Evolutionary conservation across 768 basidiomycete species (phyloP).

Genomic region (Tubosaeta brunneosetosa): DNA sequence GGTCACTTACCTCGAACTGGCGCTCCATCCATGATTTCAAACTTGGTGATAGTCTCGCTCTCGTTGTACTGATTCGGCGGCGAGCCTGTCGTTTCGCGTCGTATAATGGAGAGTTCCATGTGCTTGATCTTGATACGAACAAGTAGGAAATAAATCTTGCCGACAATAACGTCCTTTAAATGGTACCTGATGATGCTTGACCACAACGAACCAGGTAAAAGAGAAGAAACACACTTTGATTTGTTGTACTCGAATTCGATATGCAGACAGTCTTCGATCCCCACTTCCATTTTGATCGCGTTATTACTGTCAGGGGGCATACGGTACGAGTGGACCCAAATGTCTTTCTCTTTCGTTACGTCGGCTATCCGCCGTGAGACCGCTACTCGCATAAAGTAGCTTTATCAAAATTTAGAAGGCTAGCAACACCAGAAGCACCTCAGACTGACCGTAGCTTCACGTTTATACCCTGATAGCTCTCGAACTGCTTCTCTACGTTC

Average conservation of each 20-base stretch:
- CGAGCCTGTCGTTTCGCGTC: conserved; percentile 93
- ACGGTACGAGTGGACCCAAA: conserved; percentile 98
- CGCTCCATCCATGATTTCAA: conserved; percentile 98
- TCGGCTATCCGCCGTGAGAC: conserved; percentile 92
- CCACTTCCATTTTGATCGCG: conserved; percentile 99
- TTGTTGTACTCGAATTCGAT: conserved; percentile 99
- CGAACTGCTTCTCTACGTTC: conserved; percentile 99
- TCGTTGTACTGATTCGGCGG: conserved; percentile 99
- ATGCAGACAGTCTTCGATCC: conserved; percentile 97
- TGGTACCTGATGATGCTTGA: conserved; percentile 67
- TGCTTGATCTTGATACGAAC: conserved; percentile 99
- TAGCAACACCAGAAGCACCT: not conserved
- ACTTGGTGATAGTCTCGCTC: conserved; percentile 98
- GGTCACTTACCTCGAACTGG: conserved; percentile 77
- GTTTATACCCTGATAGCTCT: conserved; percentile 97
- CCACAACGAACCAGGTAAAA: not conserved
- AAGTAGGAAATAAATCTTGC: conserved; percentile 98
- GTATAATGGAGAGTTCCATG: conserved; percentile 98
- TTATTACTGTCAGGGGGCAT: conserved; percentile 99
- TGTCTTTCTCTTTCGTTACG: conserved; percentile 85
- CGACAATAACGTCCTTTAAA: conserved; percentile 97
- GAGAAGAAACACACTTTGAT: conserved; percentile 68
- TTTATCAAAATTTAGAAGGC: conserved; percentile 30
- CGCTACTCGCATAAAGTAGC: conserved; percentile 89
- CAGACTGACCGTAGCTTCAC: conserved; percentile 83